phyloP scores from a whole-genome alignment of 2,329 filamentous ascomycete genomes.

The Seiridium cupressi region DNA sequence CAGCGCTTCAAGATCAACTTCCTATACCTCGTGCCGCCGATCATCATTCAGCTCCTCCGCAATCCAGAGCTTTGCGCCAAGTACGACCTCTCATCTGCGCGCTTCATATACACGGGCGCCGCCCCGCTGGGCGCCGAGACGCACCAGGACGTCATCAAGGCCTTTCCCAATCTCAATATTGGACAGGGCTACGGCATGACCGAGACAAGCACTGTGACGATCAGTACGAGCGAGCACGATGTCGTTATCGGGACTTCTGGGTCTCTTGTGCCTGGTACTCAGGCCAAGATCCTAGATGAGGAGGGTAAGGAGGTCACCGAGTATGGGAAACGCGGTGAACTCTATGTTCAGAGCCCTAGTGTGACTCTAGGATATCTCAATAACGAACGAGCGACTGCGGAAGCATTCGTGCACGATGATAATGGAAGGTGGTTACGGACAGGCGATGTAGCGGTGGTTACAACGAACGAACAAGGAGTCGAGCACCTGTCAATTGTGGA shows the following conservation, averaged over 20 bases:
- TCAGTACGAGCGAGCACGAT: conserved; percentile 58
- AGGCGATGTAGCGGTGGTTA: conserved; percentile 78
- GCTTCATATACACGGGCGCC: conserved; percentile 68
- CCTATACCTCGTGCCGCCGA: conserved; percentile 73
- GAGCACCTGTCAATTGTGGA: conserved; percentile 88
- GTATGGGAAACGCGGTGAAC: conserved; percentile 70
- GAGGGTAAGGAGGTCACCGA: conserved; percentile 70
- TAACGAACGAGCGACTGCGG: conserved; percentile 77
- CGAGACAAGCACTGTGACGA: conserved; percentile 72
- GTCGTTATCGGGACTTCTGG: conserved; percentile 72
- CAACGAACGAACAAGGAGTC: conserved; percentile 59
- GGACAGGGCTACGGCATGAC: conserved; percentile 76
- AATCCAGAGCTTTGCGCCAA: conserved; percentile 58
- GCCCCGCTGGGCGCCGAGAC: conserved; percentile 76
- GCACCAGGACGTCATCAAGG: conserved; percentile 47
- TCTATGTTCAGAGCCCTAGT: conserved; percentile 74
- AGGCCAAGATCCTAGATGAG: conserved; percentile 63
- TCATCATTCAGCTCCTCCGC: conserved; percentile 74
- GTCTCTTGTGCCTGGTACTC: conserved; percentile 62
- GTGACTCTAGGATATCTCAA: conserved; percentile 83
- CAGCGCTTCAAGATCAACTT: conserved; percentile 64
- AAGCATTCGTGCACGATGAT: conserved; percentile 69
- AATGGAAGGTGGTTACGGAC: conserved; percentile 78
- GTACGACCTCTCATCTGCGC: conserved; percentile 70
- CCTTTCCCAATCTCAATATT: conserved; percentile 53